Evolutionary conservation across 73 alveolate genomes (phyloP), one percentile per base, ranked within the genome.

Genomic region (Diophrys sp.): DNA sequence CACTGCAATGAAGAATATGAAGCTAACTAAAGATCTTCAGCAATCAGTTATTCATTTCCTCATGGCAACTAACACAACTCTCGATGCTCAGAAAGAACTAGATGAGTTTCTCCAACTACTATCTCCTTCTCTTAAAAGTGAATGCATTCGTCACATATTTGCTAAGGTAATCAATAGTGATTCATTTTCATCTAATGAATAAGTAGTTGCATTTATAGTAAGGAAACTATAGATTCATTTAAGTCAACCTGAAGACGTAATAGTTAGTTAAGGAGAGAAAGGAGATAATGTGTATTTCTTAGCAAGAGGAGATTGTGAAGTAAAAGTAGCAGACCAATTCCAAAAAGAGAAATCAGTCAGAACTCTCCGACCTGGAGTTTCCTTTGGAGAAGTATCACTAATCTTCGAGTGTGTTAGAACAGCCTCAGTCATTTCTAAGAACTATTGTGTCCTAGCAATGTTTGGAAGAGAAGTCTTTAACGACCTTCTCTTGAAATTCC

Each of bases 351-450:
- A 53, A 53, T 77, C 77, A 54, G 89, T 87, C 70, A 67, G 83
- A 56, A 31, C 30, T 27, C 56, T 87, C 14, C 31, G 23, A 24
- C 73, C 70, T 24, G 95, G 95, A 23, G n/a, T 53, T 24, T 31
- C 28, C 32, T 94, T 94, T 68, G 98, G 98, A 0, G 98, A 94
- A 75, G 83, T 94, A 8, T 90, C 96, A 2, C 79, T 91, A 44
- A 62, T 94, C 23, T 87, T 78, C 56, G 84, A 89, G 74, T 84
- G 91, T 33, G 77, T 74, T 29, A 80, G 98, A 74, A 94, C 94
- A 56, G 98, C 98, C 14, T 81, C 96, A 0, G 90, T 94, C 8
- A 78, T 74, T 29, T 86, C 95, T 54, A 89, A 83, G 73, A 85
- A 85, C 57, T 91, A 79, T 44, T 89, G 95, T 56, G 91, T 92